Evolutionary conservation across 805 yeast genomes (phyloP), one percentile per base, ranked within the genome.

Genomic region (Ogataea populi-albae): DNA sequence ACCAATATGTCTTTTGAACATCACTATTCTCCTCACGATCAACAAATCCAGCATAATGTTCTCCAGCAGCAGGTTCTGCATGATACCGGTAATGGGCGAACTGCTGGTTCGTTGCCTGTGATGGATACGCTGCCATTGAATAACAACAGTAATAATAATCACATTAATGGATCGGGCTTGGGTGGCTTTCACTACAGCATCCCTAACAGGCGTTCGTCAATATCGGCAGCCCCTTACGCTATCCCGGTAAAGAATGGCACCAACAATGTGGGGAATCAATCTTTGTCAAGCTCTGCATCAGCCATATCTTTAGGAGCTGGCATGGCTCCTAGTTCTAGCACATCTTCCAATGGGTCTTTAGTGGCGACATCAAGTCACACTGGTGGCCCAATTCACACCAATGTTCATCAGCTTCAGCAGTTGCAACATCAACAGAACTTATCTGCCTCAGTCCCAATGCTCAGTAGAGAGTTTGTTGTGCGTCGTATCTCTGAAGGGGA

Each of bases 401-500:
- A 41, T 20, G 40, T 40, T 11, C 48, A 50, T 21, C 46, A 43
- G 11, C 30, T 24, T 20, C 43, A 40, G 21, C 34, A 34, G 10
- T 41, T 37, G 22, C 36, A 28, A 11, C 40, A 35, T 23, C 65
- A n/a, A 73, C 76, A 9, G 52, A 41, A 35, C 26, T 20, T 40
- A 20, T 36, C 40, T 6, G 24, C 39, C 6, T 40, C 44, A 2
- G 48, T 44, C 8, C 61, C 62, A 7, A 57, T 73, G 40, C 57
- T 78, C 32, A 64, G 75, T 4, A 61, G 84, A 41, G 82, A 81
- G 46, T 83, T 85, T 59, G 94, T 86, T 4, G 91, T 83, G 11
- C 69, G 95, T 43, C 68, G 95, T 37, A 84, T 84, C 35, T 76
- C 86, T 32, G 95, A 86, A 57, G 95, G 95, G 30, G 94, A 85